Evolutionary conservation across 2,329 filamentous ascomycete species (phyloP), one percentile per base, ranked within the genome.

Genomic region (Alternaria triticimaculans): DNA sequence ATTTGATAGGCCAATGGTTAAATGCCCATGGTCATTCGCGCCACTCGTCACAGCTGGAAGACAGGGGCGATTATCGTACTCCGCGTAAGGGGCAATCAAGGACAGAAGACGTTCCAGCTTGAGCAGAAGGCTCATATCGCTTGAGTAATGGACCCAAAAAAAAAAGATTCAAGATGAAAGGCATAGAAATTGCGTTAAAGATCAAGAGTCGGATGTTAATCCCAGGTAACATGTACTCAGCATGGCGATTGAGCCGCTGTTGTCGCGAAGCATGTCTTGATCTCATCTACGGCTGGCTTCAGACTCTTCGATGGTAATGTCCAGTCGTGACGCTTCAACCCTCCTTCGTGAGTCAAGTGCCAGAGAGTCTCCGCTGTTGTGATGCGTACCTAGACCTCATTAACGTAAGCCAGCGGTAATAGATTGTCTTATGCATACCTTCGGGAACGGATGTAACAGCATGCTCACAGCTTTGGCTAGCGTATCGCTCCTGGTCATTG

Each of bases 371-470:
- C 83, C 15, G 82, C 82, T 5, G 82, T 79, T 6, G 76, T 67
- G 12, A 77, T 75, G 14, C 78, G 73, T 46, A 80, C 72, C 76
- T 78, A 37, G 15, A 37, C 33, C 14, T 37, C 33, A 37, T 37
- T 37, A 37, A 37, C 33, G 33, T 37, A 5, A 37, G 15, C 33
- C 33, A 37, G 15, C 33, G 33, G 14, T 15, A 37, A 37, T 37
- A 37, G 15, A n/a, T n/a, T 37, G 2, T 37, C 14, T 37, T 37
- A 26, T 23, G 28, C 15, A 21, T 70, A 96, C 89, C 72, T 87
- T 87, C 6, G 94, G 93, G 84, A 93, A 97, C 1, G 93, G 92
- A 82, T 97, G 95, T 61, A 88, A 80, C 66, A 97, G 82, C 83
- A 97, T 87, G 21, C 87, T 88, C 0, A 87, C 87, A 44, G 97